These are phyloP conservation scores for Aegilops bicornis DNA, from an alignment of 176 grass and related monocot genomes.

Conservation along the genomic window DNA sequence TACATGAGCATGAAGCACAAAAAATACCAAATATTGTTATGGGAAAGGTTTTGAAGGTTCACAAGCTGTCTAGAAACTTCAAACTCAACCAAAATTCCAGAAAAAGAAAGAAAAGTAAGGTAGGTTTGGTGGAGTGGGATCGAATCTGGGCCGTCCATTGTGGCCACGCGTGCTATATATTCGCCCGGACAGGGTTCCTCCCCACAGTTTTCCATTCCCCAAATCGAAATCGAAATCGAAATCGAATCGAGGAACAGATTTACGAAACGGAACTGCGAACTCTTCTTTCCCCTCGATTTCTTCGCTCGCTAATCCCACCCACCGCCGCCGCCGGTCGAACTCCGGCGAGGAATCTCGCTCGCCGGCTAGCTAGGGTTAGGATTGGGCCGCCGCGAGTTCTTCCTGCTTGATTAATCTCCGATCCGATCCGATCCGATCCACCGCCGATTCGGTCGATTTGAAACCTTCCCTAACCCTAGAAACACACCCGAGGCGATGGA, in stretches of 20 bases:
- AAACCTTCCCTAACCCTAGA: neutral
- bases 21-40: neutral
- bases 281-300: neutral
- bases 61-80: neutral
- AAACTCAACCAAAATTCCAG: neutral
- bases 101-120: neutral
- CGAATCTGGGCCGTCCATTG: neutral
- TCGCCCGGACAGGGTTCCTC: neutral
- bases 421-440: neutral
- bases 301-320: neutral
- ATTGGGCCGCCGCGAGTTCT: neutral
- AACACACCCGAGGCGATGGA: constrained; percentile 29
- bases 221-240: neutral
- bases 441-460: neutral
- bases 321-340: too few species aligned
- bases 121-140: neutral
- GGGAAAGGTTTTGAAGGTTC: neutral
- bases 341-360: neutral
- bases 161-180: neutral
- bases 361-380: neutral
- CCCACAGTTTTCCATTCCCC: too few species aligned
- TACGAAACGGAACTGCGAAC: too few species aligned
- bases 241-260: neutral
- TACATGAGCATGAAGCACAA: too few species aligned
- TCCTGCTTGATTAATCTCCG: neutral